These are phyloP conservation scores for Colletotrichum sp. DNA, from an alignment of 2,329 filamentous ascomycete genomes.

Conservation along the genomic window DNA sequence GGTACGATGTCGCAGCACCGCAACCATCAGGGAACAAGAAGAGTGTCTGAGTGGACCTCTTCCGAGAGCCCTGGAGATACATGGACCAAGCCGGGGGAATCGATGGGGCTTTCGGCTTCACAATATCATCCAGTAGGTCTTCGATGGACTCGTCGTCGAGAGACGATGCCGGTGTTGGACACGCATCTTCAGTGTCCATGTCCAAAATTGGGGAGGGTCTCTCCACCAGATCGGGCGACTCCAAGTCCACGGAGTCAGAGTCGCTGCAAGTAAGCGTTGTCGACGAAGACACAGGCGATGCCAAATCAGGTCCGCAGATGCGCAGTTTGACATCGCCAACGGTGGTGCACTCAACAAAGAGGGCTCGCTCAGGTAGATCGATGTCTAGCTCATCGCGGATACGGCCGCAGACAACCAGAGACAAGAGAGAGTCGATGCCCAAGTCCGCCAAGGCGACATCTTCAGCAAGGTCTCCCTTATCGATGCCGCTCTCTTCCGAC, in stretches of 20 bases:
- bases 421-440: slow-evolving; percentile 66
- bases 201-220: neutral
- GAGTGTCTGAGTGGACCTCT: neutral
- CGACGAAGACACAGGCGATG: neutral
- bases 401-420: slow-evolving; percentile 60
- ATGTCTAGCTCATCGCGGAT: slow-evolving; percentile 64
- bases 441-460: slow-evolving; percentile 42
- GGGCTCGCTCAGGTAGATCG: slow-evolving; percentile 53
- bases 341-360: slow-evolving; percentile 58
- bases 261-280: neutral
- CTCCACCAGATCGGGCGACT: neutral
- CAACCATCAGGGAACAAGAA: neutral
- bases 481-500: neutral
- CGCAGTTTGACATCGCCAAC: slow-evolving; percentile 56
- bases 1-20: neutral
- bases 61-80: neutral
- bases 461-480: neutral
- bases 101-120: neutral
- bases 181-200: neutral
- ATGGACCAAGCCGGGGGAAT: neutral
- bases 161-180: neutral
- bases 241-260: neutral
- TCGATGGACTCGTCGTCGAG: neutral
- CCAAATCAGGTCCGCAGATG: neutral
- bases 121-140: neutral